Conservation (phyloP, 2,329 filamentous ascomycete genomes). For the Exophiala bonariae region DNA sequence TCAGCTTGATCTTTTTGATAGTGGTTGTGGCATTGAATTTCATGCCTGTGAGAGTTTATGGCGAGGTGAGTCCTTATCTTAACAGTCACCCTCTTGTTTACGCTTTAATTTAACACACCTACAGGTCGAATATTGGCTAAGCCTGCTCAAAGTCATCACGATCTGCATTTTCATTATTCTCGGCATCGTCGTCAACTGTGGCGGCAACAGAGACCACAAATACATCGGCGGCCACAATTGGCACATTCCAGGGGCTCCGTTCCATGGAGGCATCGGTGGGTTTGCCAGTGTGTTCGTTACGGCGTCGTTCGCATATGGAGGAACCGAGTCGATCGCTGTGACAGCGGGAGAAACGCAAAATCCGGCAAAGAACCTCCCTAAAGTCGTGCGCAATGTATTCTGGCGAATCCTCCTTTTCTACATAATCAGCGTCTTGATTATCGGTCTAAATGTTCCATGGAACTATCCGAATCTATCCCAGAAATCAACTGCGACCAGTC, state of each 20-base stretch:
- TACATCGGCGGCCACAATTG: conserved; percentile 73
- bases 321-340: conserved; percentile 54
- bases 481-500: conserved; percentile 55
- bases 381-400: conserved; percentile 56
- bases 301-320: conserved; percentile 39
- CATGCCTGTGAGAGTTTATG: neutral
- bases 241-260: conserved; percentile 62
- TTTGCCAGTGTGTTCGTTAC: conserved; percentile 56
- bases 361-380: conserved; percentile 54
- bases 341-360: conserved; percentile 58
- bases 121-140: conserved; percentile 47
- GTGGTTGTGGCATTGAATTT: conserved; percentile 9
- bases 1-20: conserved; percentile 4
- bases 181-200: conserved; percentile 40
- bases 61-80: no score
- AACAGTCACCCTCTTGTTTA: no score
- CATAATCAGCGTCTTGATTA: conserved; percentile 33
- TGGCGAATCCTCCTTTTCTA: conserved; percentile 59
- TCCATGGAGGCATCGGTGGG: conserved; percentile 64
- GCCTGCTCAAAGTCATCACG: conserved; percentile 38
- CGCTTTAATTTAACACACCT: no score
- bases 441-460: conserved; percentile 51
- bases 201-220: conserved; percentile 63
- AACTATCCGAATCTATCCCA: conserved; percentile 34
- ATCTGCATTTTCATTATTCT: conserved; percentile 35